Base-by-base conservation (phyloP, 2,329 filamentous ascomycete genomes). In the Calonectria hongkongensis region DNA sequence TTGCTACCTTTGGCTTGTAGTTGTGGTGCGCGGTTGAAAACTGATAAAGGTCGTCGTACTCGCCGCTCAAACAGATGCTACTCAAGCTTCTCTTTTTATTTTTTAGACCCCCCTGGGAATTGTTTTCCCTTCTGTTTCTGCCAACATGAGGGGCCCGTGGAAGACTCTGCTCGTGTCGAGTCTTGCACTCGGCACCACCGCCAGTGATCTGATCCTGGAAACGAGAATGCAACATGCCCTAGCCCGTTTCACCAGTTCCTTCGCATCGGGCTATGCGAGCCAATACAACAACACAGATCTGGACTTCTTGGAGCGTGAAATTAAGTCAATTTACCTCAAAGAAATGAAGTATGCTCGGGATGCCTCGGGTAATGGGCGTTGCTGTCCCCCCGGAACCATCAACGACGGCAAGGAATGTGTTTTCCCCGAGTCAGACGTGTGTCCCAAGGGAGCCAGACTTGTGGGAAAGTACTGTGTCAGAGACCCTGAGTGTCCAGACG, bases 141-240 rank as follows among this genome's bases (percentile, higher is more conserved):
- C 33, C n/a, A 10, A 58, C 2, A 58, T 58, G 54, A 33, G 54
- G 54, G 18, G 33, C 30, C 27, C n/a, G 33, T 58, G 54, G 54
- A 58, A 58, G 54, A n/a, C 33, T 41, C 33, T 58, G 13, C 33
- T 58, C 33, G 54, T 27, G n/a, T 58, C 54, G 54, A 58, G 54
- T 41, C 33, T 58, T 5, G 13, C 54, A 27, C 30, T 58, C 36
- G 54, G 54, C 25, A 33, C 13, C 33, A 36, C 13, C 18, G 54
- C 54, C 12, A 4, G 10, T 4, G 51, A 56, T 2, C 13, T 30
- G 27, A 4, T 30, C 2, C 25, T 2, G 21, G 21, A 9, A 2
- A 50, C 16, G 27, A 5, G 7, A 7, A 9, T 28, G 10, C 27
- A 30, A 5, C 13, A 51, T 4, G 15, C 28, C 15, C 8, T 7